Evolutionary conservation across 2,329 filamentous ascomycete species (phyloP).

Genomic region (Botrytis hyacinthi): DNA sequence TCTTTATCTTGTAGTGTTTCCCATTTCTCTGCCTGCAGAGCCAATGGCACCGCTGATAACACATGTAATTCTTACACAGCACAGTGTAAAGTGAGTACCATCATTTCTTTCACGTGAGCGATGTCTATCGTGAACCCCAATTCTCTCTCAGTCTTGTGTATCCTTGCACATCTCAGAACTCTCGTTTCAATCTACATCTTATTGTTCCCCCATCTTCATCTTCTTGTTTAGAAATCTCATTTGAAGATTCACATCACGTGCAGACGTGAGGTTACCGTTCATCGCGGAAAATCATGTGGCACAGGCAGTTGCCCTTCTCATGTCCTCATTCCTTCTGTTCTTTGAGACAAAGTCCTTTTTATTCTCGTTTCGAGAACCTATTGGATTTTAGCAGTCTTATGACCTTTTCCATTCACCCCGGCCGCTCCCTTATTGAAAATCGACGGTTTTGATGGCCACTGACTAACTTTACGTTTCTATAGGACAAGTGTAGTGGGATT

Average conservation of each 20-base stretch:
- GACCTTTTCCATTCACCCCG: neutral
- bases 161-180: neutral
- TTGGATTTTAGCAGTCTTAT: neutral
- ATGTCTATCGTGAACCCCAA: neutral
- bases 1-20: neutral
- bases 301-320: neutral
- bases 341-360: neutral
- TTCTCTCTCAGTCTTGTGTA: neutral
- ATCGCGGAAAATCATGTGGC: neutral
- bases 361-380: neutral
- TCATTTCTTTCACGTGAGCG: neutral
- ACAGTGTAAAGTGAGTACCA: constrained; percentile 20
- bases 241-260: neutral
- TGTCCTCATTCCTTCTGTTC: neutral
- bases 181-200: neutral
- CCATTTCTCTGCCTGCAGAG: constrained; percentile 19
- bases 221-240: neutral
- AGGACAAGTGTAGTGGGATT: constrained; percentile 24
- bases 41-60: constrained; percentile 20
- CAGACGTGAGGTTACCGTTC: neutral
- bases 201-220: too few relatives aligned
- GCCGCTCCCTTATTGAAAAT: neutral
- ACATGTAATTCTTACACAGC: constrained; percentile 25
- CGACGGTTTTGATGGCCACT: neutral
- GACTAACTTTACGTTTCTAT: neutral